These are phyloP conservation scores for Calonectria hawksworthii DNA, from an alignment of 2,329 filamentous ascomycete species.

Conservation along the genomic window DNA sequence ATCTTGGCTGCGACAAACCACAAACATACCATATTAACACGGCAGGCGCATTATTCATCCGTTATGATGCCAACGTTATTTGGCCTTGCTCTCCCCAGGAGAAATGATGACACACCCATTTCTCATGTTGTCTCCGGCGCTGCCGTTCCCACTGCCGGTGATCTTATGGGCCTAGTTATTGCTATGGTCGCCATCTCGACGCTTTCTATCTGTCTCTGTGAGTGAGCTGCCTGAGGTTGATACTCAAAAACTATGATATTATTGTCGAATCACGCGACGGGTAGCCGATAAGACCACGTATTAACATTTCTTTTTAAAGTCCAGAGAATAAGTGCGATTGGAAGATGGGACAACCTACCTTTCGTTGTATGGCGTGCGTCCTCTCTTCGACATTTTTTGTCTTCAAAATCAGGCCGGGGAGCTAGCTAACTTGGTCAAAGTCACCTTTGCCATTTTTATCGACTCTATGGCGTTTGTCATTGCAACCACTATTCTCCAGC, in stretches of 20 bases:
- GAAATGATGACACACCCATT: background rate
- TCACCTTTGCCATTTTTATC: constrained; percentile 71
- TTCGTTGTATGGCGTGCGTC: constrained; percentile 60
- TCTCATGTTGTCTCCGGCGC: constrained; percentile 11
- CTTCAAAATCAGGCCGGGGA: no score
- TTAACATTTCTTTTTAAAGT: constrained; percentile 43
- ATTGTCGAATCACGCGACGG: background rate
- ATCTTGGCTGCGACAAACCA: no score
- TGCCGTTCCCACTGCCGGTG: constrained; percentile 51
- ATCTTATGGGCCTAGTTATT: constrained; percentile 52
- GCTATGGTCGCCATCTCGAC: constrained; percentile 51
- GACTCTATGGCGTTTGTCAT: constrained; percentile 74
- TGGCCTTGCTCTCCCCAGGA: background rate
- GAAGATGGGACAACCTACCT: constrained; percentile 57
- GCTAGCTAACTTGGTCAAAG: constrained; percentile 50
- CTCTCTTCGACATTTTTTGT: no score
- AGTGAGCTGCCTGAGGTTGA: constrained; percentile 26
- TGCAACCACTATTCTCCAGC: constrained; percentile 68
- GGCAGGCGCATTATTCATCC: background rate
- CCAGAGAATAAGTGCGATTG: constrained; percentile 54
- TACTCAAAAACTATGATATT: background rate
- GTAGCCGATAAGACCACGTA: background rate
- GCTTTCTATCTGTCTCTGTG: constrained; percentile 54
- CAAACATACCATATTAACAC: background rate
- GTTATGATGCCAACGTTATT: background rate